These are phyloP conservation scores for Phyllosticta ampelicida DNA, from an alignment of 2,329 filamentous ascomycete species.

Conservation along the genomic window DNA sequence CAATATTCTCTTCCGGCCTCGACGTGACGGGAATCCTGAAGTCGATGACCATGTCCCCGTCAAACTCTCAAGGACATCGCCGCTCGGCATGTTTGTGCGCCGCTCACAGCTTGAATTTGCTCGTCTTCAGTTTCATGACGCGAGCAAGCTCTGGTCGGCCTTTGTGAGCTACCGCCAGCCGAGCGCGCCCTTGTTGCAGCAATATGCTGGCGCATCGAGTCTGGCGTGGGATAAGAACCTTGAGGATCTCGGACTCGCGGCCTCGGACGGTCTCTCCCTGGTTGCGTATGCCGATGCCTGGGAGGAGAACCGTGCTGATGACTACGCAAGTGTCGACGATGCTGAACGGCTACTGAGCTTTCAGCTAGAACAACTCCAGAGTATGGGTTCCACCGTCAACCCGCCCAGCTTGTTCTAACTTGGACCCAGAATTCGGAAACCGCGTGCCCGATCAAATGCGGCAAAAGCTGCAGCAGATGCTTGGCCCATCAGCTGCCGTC, in stretches of 20 bases:
- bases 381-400: slow-evolving; percentile 33
- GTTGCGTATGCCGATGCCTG: slow-evolving; percentile 39
- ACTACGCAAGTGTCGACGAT: slow-evolving; percentile 61
- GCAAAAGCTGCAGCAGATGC: slow-evolving; percentile 56
- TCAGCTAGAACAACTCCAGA: slow-evolving; percentile 79
- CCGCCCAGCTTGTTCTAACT: not conserved
- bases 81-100: slow-evolving; percentile 71
- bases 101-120: slow-evolving; percentile 69
- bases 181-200: slow-evolving; percentile 52
- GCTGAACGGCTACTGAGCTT: slow-evolving; percentile 74
- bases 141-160: slow-evolving; percentile 66
- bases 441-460: slow-evolving; percentile 67
- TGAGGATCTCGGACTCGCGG: slow-evolving; percentile 46
- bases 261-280: slow-evolving; percentile 36
- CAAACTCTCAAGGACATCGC: slow-evolving; percentile 60
- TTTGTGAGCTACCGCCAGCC: slow-evolving; percentile 74
- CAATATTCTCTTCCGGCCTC: slow-evolving; percentile 49
- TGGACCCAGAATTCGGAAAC: slow-evolving; percentile 54
- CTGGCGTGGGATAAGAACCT: slow-evolving; percentile 49
- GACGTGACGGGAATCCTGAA: slow-evolving; percentile 41
- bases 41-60: slow-evolving; percentile 35
- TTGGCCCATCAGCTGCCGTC: slow-evolving; percentile 55
- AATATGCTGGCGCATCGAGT: slow-evolving; percentile 21
- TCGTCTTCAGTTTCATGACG: slow-evolving; percentile 68
- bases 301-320: slow-evolving; percentile 19